phyloP scores from a whole-genome alignment of 805 yeast species.

The Candida chauliodis region DNA sequence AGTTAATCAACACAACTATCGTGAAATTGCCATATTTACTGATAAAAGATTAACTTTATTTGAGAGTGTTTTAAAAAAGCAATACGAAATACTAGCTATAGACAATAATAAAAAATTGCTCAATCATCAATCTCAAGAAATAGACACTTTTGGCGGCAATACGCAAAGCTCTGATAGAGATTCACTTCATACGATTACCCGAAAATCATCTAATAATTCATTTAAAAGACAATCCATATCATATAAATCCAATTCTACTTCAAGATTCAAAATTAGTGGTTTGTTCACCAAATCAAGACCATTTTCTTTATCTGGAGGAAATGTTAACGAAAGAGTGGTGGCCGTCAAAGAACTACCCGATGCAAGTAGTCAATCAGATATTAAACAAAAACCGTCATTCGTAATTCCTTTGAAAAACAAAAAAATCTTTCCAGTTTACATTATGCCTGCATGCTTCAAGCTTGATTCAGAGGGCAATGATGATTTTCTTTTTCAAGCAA shows the following conservation, averaged over 20 bases:
- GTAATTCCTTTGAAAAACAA: slow-evolving; percentile 45
- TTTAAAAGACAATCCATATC: slow-evolving; percentile 37
- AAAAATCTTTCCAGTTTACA: slow-evolving; percentile 51
- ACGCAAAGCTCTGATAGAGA: background rate
- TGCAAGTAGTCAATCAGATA: slow-evolving; percentile 35
- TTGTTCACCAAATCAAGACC: slow-evolving; percentile 56
- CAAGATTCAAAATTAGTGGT: slow-evolving; percentile 54
- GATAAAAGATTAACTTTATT: slow-evolving; percentile 26
- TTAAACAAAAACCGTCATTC: slow-evolving; percentile 48
- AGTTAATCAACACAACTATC: slow-evolving; percentile 10
- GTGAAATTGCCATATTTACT: slow-evolving; percentile 1
- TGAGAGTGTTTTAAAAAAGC: slow-evolving; percentile 27
- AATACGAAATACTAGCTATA: slow-evolving; percentile 25
- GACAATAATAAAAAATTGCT: slow-evolving; percentile 31
- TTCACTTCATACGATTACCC: slow-evolving; percentile 11
- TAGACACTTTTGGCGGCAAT: background rate
- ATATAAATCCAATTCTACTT: slow-evolving; percentile 35
- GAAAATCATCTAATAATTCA: slow-evolving; percentile 27
- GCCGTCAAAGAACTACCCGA: slow-evolving; percentile 60
- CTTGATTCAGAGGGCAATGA: slow-evolving; percentile 45
- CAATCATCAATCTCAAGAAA: background rate
- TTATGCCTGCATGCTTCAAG: slow-evolving; percentile 47
- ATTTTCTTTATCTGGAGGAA: slow-evolving; percentile 45
- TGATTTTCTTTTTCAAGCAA: slow-evolving; percentile 66
- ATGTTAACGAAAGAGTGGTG: slow-evolving; percentile 44